phyloP scores from a whole-genome alignment of 306 rosid genomes.

The Phaseolus lunatus region DNA sequence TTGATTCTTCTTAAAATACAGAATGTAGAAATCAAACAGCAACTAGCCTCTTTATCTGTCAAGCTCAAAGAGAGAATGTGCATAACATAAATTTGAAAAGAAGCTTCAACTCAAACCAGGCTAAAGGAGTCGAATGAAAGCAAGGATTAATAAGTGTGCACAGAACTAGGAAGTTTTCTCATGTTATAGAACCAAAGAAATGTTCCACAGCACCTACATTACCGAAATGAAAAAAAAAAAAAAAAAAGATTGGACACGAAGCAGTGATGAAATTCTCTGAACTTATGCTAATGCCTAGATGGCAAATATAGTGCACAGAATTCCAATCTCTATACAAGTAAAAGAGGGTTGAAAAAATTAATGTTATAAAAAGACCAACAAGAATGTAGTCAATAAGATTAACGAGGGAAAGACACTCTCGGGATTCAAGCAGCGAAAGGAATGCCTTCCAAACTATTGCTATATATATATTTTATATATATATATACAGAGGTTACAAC shows the following conservation, averaged over 20 bases:
- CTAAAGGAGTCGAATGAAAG: neutral
- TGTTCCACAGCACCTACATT: neutral
- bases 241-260: neutral
- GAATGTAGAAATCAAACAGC: neutral
- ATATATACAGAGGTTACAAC: constrained; percentile 82
- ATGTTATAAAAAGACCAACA: neutral
- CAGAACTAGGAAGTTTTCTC: neutral
- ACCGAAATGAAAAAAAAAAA: too few relatives aligned
- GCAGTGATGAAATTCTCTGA: neutral
- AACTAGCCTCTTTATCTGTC: neutral
- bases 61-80: neutral
- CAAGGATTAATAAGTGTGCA: neutral
- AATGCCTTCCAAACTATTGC: constrained; percentile 66
- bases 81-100: neutral
- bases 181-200: neutral
- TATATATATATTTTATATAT: constrained; percentile 74
- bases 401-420: constrained; percentile 24
- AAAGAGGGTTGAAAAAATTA: constrained; percentile 2
- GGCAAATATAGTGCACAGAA: too few relatives aligned
- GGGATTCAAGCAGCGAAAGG: constrained; percentile 59
- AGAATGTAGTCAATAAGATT: neutral
- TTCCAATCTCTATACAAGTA: constrained; percentile 10
- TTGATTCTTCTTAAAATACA: neutral
- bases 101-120: neutral
- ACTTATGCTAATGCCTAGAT: too few relatives aligned